Evolutionary conservation across 352 stramenopile genomes (phyloP).

Genomic region (Pilasporangium apinafurcum): DNA sequence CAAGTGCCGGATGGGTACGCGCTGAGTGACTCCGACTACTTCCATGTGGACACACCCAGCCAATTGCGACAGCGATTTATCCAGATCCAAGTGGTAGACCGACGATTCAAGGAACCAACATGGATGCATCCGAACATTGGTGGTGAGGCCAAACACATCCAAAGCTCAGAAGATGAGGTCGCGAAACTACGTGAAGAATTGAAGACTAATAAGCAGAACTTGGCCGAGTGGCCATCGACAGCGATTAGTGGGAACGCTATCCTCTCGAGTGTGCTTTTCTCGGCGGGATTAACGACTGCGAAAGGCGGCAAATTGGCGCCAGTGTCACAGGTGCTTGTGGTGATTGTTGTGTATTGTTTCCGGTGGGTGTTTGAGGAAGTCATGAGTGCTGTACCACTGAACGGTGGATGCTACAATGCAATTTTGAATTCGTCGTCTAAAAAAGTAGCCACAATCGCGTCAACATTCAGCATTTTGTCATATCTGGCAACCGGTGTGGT

Average conservation of each 20-base stretch:
- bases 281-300: conserved; percentile 24
- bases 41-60: not conserved
- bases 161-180: conserved; percentile 11
- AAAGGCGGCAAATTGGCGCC: conserved; percentile 68
- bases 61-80: conserved; percentile 11
- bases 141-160: conserved; percentile 29
- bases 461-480: conserved; percentile 73
- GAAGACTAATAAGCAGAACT: conserved; percentile 11
- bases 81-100: conserved; percentile 13
- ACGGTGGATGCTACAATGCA: conserved; percentile 84
- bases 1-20: too few species aligned
- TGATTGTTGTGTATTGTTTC: conserved; percentile 33
- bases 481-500: conserved; percentile 80
- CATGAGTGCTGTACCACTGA: conserved; percentile 75
- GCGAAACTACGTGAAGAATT: conserved; percentile 8
- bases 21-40: too few species aligned
- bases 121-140: conserved; percentile 69
- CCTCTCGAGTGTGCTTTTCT: conserved; percentile 75
- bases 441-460: conserved; percentile 55
- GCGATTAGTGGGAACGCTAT: conserved; percentile 88
- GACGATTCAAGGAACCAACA: conserved; percentile 24
- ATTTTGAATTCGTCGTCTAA: conserved; percentile 86
- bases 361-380: conserved; percentile 79
- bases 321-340: conserved; percentile 57
- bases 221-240: conserved; percentile 74